Conservation (phyloP, 2,329 filamentous ascomycete species). For the Cladophialophora chaetospira region DNA sequence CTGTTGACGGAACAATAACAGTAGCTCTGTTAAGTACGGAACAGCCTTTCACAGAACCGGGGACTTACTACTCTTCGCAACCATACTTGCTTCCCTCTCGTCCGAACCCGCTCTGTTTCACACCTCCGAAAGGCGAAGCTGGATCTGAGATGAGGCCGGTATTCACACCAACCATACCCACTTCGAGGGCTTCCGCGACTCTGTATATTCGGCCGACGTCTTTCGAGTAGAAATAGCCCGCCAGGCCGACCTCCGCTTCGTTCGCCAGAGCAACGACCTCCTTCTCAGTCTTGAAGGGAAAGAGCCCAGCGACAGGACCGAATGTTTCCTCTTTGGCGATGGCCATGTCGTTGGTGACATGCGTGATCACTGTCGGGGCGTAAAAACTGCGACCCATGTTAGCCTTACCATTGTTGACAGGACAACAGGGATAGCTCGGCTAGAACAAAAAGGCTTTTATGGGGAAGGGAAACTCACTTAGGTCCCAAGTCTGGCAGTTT, state of each 20-base stretch:
- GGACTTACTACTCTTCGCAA: constrained; percentile 78
- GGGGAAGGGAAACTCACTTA: too few species aligned
- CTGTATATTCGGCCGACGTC: constrained; percentile 62
- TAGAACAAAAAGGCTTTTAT: too few species aligned
- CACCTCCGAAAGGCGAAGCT: constrained; percentile 69
- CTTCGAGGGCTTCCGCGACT: constrained; percentile 59
- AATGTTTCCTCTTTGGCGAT: constrained; percentile 91
- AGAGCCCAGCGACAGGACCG: constrained; percentile 86
- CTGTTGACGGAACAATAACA: too few species aligned
- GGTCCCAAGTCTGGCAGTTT: constrained; percentile 71
- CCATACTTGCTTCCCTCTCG: constrained; percentile 73
- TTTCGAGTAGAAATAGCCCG: constrained; percentile 86
- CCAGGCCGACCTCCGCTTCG: constrained; percentile 78
- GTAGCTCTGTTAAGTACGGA: too few species aligned
- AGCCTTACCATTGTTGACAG: too few species aligned
- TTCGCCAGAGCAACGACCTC: constrained; percentile 88
- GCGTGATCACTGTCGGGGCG: constrained; percentile 83
- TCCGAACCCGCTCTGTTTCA: constrained; percentile 81
- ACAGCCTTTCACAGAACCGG: too few species aligned
- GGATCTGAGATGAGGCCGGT: constrained; percentile 65
- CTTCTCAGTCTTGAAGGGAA: constrained; percentile 83
- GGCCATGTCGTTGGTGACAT: constrained; percentile 83
- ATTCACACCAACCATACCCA: constrained; percentile 65
- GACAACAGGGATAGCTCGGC: too few species aligned
- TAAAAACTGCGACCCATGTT: too few species aligned